Conservation (phyloP, 2,329 filamentous ascomycete genomes). For the Pestalotiopsis sp. region DNA sequence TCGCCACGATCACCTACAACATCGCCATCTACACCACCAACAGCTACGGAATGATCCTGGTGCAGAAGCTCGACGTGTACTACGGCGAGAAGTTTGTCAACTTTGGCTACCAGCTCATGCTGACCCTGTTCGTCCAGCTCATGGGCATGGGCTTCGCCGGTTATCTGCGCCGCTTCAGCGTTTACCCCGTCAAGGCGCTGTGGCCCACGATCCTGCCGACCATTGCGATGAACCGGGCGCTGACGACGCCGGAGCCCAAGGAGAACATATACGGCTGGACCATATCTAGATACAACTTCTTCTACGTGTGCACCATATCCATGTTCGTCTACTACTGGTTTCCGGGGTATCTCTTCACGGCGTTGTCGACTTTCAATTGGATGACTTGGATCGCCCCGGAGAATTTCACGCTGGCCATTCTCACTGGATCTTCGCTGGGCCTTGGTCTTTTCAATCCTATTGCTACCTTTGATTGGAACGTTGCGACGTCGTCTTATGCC, state of each 20-base stretch:
- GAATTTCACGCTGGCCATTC: slow-evolving; percentile 41
- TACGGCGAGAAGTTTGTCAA: slow-evolving; percentile 30
- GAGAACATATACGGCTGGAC: slow-evolving; percentile 43
- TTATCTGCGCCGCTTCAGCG: slow-evolving; percentile 36
- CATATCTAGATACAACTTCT: slow-evolving; percentile 44
- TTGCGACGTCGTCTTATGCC: slow-evolving; percentile 32
- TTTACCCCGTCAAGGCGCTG: slow-evolving; percentile 37
- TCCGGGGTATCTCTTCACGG: slow-evolving; percentile 44
- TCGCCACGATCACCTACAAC: slow-evolving; percentile 39
- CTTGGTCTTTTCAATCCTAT: slow-evolving; percentile 47
- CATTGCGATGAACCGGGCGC: slow-evolving; percentile 35
- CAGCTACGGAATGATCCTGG: slow-evolving; percentile 25
- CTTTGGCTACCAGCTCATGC: slow-evolving; percentile 36
- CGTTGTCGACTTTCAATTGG: slow-evolving; percentile 46
- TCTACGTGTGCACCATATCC: slow-evolving; percentile 40
- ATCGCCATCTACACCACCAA: slow-evolving; percentile 28
- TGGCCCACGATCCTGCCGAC: slow-evolving; percentile 43
- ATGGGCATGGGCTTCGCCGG: slow-evolving; percentile 45
- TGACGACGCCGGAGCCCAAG: slow-evolving; percentile 32
- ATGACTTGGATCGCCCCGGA: slow-evolving; percentile 51
- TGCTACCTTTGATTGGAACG: slow-evolving; percentile 52
- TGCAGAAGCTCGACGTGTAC: slow-evolving; percentile 29
- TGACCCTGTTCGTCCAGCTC: slow-evolving; percentile 40
- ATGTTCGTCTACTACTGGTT: slow-evolving; percentile 48
- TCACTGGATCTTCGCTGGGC: slow-evolving; percentile 41